Evolutionary conservation across 2,329 filamentous ascomycete genomes (phyloP), one percentile per base, ranked within the genome.

Genomic region (Tolypocladium inflatum): DNA sequence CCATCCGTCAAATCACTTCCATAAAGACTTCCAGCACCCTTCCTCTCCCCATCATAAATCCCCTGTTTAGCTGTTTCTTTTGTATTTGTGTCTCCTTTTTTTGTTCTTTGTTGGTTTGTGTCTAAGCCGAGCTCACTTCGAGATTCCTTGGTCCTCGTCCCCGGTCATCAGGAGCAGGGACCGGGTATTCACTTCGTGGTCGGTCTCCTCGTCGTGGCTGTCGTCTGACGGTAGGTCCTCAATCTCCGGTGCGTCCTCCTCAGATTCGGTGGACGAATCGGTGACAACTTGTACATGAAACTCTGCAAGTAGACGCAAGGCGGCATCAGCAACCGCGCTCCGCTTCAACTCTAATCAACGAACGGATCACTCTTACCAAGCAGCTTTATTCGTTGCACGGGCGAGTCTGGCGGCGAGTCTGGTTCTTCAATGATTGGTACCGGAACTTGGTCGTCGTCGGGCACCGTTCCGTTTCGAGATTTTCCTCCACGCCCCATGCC

Each of bases 351-450:
- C 19, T 26, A 10, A 21, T 45, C n/a, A 52, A 21, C 3, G 5
- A 13, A 26, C 21, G 48, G 21, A 21, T 52, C 9, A 26, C 2
- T 60, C 67, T 59, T 64, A 73, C 71, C 70, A 52, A 74, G 64
- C 48, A 72, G 56, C 38, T 66, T 67, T 4, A 64, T 59, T 30
- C 55, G 55, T 17, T 54, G 58, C 9, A 65, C 59, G 13, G 68
- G 65, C 3, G 69, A 67, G 8, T 59, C 55, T 7, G 63, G 54
- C 3, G 66, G 58, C 17, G 70, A 70, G 23, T 61, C 61, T 19
- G 69, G 67, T 58, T 74, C 73, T 51, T 74, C 73, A 37, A 73
- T 65, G 38, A 70, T 70, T 2, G 71, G 70, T 43, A 69, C 63
- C 1, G 69, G 68, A 15, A 70, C 59, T 17, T 58, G 57, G 13